A percentile compares a stretch with the other conserved stretches of the same genome.
These are phyloP conservation scores for Globisporangium lucens DNA, from an alignment of 352 stramenopile genomes.

Conservation along the genomic window DNA sequence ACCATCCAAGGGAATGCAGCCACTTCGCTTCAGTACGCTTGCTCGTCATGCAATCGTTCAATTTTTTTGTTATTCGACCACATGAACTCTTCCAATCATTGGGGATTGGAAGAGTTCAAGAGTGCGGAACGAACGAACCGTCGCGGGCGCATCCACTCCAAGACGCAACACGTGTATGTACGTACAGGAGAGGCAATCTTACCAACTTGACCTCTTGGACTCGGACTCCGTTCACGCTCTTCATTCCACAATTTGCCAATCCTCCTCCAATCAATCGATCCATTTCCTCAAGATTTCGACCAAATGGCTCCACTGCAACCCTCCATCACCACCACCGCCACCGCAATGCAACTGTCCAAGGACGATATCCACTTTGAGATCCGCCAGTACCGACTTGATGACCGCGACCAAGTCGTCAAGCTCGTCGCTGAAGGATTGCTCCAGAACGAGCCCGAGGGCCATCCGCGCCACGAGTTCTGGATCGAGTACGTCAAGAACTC, in stretches of 20 bases:
- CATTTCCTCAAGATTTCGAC: neutral
- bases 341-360: neutral
- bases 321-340: neutral
- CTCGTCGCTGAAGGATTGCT: slow-evolving; percentile 21
- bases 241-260: neutral
- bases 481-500: slow-evolving; percentile 19
- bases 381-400: slow-evolving; percentile 17
- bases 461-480: slow-evolving; percentile 14
- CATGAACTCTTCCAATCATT: neutral
- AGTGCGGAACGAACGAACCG: neutral
- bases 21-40: neutral
- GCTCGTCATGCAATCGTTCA: neutral
- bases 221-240: neutral
- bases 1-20: neutral
- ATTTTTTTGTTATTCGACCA: neutral
- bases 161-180: neutral
- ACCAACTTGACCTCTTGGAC: neutral
- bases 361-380: slow-evolving; percentile 5
- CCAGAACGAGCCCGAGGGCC: slow-evolving; percentile 8
- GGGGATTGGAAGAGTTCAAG: neutral
- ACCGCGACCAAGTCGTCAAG: slow-evolving; percentile 12
- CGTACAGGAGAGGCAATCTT: neutral
- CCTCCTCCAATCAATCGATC: neutral
- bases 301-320: neutral
- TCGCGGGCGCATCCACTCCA: neutral